Conservation (phyloP, 2,329 filamentous ascomycete species). For the Orbilia blumenaviensis region DNA sequence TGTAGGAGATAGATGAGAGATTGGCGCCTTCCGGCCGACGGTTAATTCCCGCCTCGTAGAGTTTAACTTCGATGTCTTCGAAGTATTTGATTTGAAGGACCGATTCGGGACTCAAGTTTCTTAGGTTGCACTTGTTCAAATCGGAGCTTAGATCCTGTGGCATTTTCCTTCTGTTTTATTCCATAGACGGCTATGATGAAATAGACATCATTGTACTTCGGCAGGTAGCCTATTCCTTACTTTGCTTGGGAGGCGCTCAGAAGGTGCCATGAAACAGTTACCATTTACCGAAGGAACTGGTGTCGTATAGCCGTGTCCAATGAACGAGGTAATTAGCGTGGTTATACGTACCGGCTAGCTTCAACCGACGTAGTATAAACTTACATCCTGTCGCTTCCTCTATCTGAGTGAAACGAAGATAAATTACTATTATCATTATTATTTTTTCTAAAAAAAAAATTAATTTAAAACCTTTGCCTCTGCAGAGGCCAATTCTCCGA, state of each 20-base stretch:
- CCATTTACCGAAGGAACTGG: conserved; percentile 7
- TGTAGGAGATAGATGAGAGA: conserved; percentile 12
- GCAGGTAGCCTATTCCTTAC: conserved; percentile 3
- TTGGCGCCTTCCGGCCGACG: conserved; percentile 12
- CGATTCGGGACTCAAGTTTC: not conserved
- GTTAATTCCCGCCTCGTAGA: not conserved
- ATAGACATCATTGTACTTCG: conserved; percentile 36
- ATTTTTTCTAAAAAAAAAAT: no score
- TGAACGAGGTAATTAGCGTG: no score
- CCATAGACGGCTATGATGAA: conserved; percentile 22
- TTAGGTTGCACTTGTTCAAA: not conserved
- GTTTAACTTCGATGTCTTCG: not conserved
- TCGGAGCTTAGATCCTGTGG: not conserved
- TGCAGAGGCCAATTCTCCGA: not conserved
- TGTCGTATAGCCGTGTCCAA: not conserved
- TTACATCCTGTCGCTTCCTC: not conserved
- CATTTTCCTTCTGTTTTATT: not conserved
- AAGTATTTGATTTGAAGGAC: conserved; percentile 2
- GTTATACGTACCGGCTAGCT: no score
- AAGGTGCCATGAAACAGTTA: not conserved
- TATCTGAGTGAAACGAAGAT: not conserved
- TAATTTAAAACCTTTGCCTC: not conserved
- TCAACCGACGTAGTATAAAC: not conserved
- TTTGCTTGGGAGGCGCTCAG: not conserved
- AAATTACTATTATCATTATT: no score